These are phyloP conservation scores for Penicillium sclerotiorum DNA, from an alignment of 2,329 filamentous ascomycete genomes.

Conservation along the genomic window DNA sequence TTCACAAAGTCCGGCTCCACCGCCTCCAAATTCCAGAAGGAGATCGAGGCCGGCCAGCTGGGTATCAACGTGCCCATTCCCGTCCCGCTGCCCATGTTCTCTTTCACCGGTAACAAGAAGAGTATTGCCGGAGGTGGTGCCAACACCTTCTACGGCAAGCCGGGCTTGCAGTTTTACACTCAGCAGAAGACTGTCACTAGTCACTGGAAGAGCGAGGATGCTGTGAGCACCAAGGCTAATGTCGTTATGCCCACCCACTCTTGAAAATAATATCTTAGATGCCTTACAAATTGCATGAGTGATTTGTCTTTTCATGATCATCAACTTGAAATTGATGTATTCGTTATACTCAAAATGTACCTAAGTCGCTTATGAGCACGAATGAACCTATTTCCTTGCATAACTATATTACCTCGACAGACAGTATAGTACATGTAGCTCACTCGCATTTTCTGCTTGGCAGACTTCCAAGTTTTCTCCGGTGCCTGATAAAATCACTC, in stretches of 20 bases:
- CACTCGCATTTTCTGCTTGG: neutral
- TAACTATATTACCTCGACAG: too few species aligned
- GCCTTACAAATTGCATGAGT: conserved; percentile 2
- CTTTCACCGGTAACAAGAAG: conserved; percentile 77
- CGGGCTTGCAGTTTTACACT: conserved; percentile 92
- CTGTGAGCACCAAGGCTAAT: conserved; percentile 78
- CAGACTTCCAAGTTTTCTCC: too few species aligned
- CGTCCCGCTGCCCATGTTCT: conserved; percentile 64
- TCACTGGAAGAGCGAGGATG: conserved; percentile 84
- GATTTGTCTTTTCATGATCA: conserved; percentile 2
- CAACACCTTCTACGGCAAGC: conserved; percentile 93
- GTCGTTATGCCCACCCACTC: conserved; percentile 81
- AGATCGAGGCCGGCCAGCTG: conserved; percentile 67
- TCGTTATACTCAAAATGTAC: conserved; percentile 4
- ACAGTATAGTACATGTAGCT: neutral
- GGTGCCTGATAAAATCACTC: too few species aligned
- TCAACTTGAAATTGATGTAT: neutral
- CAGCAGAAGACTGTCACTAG: conserved; percentile 97
- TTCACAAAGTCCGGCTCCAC: conserved; percentile 66
- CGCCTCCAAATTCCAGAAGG: conserved; percentile 64
- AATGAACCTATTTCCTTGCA: neutral
- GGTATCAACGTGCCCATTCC: conserved; percentile 70
- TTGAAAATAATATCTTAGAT: conserved; percentile 22
- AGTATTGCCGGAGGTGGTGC: conserved; percentile 88
- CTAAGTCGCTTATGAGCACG: neutral